Conservation (phyloP, 2,329 filamentous ascomycete genomes). For the Metarhizium anisopliae region DNA sequence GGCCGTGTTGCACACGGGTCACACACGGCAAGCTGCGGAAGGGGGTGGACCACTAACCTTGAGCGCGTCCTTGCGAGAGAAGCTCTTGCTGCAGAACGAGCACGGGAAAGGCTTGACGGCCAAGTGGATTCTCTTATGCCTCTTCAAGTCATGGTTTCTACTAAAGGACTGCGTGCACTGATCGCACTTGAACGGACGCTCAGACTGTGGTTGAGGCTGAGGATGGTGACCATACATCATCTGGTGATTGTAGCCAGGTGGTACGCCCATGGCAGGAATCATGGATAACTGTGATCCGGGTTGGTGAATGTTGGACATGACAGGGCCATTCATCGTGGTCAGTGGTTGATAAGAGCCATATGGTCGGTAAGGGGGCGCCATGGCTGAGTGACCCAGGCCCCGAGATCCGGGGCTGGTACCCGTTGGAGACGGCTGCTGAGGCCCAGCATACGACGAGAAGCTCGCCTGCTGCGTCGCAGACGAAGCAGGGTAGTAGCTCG, state of each 20-base stretch:
- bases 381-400: constrained; percentile 26
- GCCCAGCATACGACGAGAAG: constrained; percentile 33
- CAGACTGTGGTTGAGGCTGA: constrained; percentile 46
- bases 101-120: constrained; percentile 95
- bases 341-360: constrained; percentile 41
- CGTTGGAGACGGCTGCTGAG: constrained; percentile 38
- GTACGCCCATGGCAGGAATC: constrained; percentile 49
- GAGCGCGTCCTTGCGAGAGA: constrained; percentile 90
- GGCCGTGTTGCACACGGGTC: background rate
- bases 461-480: constrained; percentile 36
- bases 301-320: constrained; percentile 71
- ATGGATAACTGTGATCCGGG: constrained; percentile 65
- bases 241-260: constrained; percentile 47
- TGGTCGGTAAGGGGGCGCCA: constrained; percentile 40
- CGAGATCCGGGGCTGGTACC: constrained; percentile 27
- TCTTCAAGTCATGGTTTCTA: constrained; percentile 89
- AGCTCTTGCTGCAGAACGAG: constrained; percentile 86
- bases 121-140: constrained; percentile 90
- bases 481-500: constrained; percentile 51
- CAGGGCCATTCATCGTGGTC: constrained; percentile 54
- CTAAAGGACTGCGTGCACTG: constrained; percentile 91
- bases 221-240: constrained; percentile 51
- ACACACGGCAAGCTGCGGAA: background rate
- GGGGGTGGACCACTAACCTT: constrained; percentile 56
- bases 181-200: constrained; percentile 92